Percentiles rank a stretch among this genome's conserved stretches.
phyloP scores from a whole-genome alignment of 1,139 yeast species.

The Debaryomycetaceae sp. region DNA sequence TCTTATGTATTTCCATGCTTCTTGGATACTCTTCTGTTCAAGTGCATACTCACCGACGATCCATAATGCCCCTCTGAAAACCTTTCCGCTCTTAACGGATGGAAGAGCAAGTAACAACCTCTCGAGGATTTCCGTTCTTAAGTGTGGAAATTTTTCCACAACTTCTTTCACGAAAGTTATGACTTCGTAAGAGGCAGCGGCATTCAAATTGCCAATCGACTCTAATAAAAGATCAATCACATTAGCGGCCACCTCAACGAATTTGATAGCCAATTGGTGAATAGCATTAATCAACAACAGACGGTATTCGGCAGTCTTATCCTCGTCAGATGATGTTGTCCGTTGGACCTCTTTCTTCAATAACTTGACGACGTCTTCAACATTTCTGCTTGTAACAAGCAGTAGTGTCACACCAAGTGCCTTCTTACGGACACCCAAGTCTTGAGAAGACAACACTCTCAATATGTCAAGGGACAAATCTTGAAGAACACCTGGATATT shows the following conservation, averaged over 20 bases:
- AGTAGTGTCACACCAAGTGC: constrained; percentile 80
- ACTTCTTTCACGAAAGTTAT: constrained; percentile 89
- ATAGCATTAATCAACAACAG: constrained; percentile 85
- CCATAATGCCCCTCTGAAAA: constrained; percentile 94
- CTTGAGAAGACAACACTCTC: constrained; percentile 82
- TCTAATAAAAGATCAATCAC: constrained; percentile 88
- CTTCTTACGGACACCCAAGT: constrained; percentile 84
- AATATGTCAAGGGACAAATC: constrained; percentile 84
- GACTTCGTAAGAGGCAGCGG: constrained; percentile 86
- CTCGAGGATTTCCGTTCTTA: constrained; percentile 63
- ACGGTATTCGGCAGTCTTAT: constrained; percentile 81
- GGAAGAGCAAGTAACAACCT: constrained; percentile 65
- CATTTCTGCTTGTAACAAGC: constrained; percentile 82
- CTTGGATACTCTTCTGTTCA: constrained; percentile 70
- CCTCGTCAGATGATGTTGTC: constrained; percentile 65
- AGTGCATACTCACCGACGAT: constrained; percentile 87
- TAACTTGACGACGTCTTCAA: constrained; percentile 88
- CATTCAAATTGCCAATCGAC: constrained; percentile 78
- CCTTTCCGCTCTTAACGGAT: constrained; percentile 79
- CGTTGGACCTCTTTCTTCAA: constrained; percentile 87
- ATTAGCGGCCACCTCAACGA: constrained; percentile 86
- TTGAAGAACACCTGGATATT: constrained; percentile 80
- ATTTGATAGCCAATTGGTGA: constrained; percentile 83
- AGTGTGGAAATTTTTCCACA: constrained; percentile 84
- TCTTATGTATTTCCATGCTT: constrained; percentile 86